Conservation (phyloP, 495 filamentous ascomycete species). For the Sporormia fimetaria region DNA sequence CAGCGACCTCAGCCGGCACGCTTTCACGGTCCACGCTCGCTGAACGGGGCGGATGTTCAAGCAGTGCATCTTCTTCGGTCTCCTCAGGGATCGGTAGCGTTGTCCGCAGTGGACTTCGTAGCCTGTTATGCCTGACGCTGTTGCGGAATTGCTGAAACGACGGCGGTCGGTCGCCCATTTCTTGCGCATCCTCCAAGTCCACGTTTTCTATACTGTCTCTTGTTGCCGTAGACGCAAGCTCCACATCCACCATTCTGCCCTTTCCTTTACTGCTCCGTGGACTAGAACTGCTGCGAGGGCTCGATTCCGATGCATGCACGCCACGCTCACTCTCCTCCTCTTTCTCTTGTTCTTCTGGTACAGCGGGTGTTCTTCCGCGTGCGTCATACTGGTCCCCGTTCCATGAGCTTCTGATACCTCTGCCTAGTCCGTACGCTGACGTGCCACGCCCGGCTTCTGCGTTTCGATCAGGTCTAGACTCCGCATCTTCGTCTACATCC, state of each 20-base stretch:
- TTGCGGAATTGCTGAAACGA: conserved; percentile 75
- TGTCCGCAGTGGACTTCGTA: conserved; percentile 16
- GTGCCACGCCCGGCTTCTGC: conserved; percentile 24
- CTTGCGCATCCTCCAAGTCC: conserved; percentile 47
- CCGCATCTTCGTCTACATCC: conserved; percentile 57
- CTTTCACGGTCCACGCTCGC: conserved; percentile 36
- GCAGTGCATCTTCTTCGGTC: conserved; percentile 35
- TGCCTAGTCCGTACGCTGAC: conserved; percentile 30
- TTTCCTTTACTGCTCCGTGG: conserved; percentile 47
- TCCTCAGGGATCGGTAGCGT: conserved; percentile 36
- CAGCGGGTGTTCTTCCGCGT: conserved; percentile 27
- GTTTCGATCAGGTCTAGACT: conserved; percentile 22
- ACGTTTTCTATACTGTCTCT: conserved; percentile 32
- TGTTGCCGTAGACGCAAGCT: conserved; percentile 61
- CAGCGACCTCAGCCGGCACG: conserved; percentile 41
- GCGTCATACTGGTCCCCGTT: conserved; percentile 35
- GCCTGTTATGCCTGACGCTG: conserved; percentile 29
- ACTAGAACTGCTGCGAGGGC: too few species aligned
- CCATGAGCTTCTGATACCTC: conserved; percentile 51
- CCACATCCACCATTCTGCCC: conserved; percentile 75
- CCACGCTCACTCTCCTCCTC: conserved; percentile 29
- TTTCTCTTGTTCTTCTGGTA: conserved; percentile 30
- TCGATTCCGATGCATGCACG: conserved; percentile 27
- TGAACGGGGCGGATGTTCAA: conserved; percentile 31
- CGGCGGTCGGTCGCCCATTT: conserved; percentile 65